phyloP scores from a whole-genome alignment of 257 asterid genomes.

The Apocynum venetum region DNA sequence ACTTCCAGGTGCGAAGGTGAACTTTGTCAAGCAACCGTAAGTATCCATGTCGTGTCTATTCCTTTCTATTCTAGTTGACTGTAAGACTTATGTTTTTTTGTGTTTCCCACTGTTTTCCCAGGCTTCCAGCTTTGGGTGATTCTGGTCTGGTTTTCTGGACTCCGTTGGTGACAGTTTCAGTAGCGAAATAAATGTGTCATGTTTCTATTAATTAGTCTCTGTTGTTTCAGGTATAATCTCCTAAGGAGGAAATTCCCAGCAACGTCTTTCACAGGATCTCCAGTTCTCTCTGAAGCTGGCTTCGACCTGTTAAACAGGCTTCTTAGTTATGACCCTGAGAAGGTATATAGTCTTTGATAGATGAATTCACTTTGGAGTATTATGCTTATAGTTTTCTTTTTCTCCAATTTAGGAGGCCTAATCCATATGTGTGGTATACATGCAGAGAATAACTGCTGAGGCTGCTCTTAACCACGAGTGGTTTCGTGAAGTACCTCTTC shows the following conservation, averaged over 20 bases:
- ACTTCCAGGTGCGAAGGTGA: conserved; percentile 77
- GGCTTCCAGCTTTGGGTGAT: conserved; percentile 91
- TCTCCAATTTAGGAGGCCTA: neutral
- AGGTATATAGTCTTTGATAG: conserved; percentile 36
- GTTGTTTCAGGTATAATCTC: conserved; percentile 61
- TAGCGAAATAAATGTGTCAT: conserved; percentile 20
- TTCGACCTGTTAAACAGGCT: conserved; percentile 79
- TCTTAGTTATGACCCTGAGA: conserved; percentile 72
- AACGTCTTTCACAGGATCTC: conserved; percentile 64
- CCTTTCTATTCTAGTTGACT: conserved; percentile 6
- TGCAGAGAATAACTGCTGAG: too few species aligned
- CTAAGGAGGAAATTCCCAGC: conserved; percentile 66
- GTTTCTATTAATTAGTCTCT: conserved; percentile 44
- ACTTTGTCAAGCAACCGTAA: conserved; percentile 78
- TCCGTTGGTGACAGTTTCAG: conserved; percentile 41
- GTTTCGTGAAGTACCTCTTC: too few species aligned
- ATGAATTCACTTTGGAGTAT: neutral
- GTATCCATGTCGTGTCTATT: conserved; percentile 36
- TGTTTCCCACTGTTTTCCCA: conserved; percentile 68
- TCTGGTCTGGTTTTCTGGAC: conserved; percentile 80
- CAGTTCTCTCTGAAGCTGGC: conserved; percentile 81
- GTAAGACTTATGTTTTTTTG: conserved; percentile 4
- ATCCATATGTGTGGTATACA: too few species aligned
- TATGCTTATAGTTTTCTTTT: neutral
- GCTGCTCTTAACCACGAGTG: too few species aligned